Conservation (phyloP, 2,329 filamentous ascomycete species). For the Epichloe sibirici region DNA sequence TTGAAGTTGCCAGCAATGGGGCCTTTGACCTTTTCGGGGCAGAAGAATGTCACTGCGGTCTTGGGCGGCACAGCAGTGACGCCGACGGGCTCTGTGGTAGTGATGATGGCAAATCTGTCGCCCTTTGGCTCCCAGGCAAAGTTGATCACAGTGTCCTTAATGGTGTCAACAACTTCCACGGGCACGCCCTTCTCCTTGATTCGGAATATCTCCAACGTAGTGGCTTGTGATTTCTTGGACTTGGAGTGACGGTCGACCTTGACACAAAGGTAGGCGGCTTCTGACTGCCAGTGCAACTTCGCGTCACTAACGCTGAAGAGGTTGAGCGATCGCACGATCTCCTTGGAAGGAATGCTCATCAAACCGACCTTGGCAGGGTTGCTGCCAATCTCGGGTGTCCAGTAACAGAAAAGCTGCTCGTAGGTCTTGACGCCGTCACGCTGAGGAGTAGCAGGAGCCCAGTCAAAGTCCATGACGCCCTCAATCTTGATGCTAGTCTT, state of each 20-base stretch:
- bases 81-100: slow-evolving; percentile 70
- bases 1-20: slow-evolving; percentile 81
- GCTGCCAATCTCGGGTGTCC: slow-evolving; percentile 96
- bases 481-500: slow-evolving; percentile 94
- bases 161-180: slow-evolving; percentile 91
- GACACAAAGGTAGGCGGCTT: slow-evolving; percentile 86
- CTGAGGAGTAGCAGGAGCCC: slow-evolving; percentile 73
- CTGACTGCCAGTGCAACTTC: slow-evolving; percentile 98
- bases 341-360: slow-evolving; percentile 92
- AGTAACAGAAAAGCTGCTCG: slow-evolving; percentile 95
- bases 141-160: slow-evolving; percentile 98
- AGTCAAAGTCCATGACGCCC: slow-evolving; percentile 94
- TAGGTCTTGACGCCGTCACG: slow-evolving; percentile 81
- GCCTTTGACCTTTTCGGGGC: slow-evolving; percentile 86
- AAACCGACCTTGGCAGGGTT: slow-evolving; percentile 94
- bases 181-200: slow-evolving; percentile 95
- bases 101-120: slow-evolving; percentile 94
- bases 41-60: slow-evolving; percentile 92
- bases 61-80: slow-evolving; percentile 79
- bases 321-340: slow-evolving; percentile 87
- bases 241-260: slow-evolving; percentile 99
- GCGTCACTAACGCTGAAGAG: slow-evolving; percentile 96
- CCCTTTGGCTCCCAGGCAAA: slow-evolving; percentile 99
- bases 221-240: slow-evolving; percentile 95
- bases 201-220: slow-evolving; percentile 96